Percentiles rank a stretch among this genome's conserved stretches.
Evolutionary conservation across 768 basidiomycete genomes (phyloP).

Genomic region (Asterophora parasitica): DNA sequence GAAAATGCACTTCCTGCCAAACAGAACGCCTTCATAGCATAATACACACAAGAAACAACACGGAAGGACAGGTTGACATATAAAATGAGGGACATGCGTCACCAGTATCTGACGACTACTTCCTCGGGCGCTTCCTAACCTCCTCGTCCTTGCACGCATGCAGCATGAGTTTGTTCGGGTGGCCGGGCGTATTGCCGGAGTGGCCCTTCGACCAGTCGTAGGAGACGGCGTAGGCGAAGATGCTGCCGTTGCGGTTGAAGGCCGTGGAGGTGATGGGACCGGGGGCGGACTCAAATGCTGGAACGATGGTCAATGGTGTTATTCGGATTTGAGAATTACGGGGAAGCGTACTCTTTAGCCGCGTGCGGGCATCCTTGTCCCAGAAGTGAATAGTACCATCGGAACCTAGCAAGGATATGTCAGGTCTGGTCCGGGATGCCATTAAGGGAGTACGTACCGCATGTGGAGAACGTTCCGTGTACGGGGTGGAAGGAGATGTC

Average conservation of each 20-base stretch:
- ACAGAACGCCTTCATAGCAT: neutral
- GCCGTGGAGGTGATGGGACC: slow-evolving; percentile 76
- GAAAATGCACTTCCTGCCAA: neutral
- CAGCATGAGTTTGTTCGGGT: slow-evolving; percentile 78
- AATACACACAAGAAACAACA: neutral
- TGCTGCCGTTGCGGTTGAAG: slow-evolving; percentile 84
- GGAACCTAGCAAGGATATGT: slow-evolving; percentile 40
- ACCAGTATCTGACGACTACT: slow-evolving; percentile 18
- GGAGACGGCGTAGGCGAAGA: slow-evolving; percentile 89
- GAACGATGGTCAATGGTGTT: neutral
- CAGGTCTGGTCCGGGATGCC: slow-evolving; percentile 8
- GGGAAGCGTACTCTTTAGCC: slow-evolving; percentile 71
- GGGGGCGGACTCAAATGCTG: slow-evolving; percentile 69
- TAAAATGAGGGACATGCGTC: neutral
- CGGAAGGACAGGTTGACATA: neutral
- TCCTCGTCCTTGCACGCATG: slow-evolving; percentile 87
- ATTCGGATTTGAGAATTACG: neutral
- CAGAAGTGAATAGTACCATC: slow-evolving; percentile 91
- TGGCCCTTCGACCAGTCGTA: slow-evolving; percentile 96
- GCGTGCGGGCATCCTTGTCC: slow-evolving; percentile 91
- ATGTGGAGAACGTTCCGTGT: slow-evolving; percentile 82
- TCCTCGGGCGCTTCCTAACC: slow-evolving; percentile 62
- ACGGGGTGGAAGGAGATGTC: slow-evolving; percentile 83
- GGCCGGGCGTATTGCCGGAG: slow-evolving; percentile 68
- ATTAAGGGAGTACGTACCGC: slow-evolving; percentile 37